Evolutionary conservation across 2,329 filamentous ascomycete genomes (phyloP), one percentile per base, ranked within the genome.

Genomic region (Beauveria varroae): DNA sequence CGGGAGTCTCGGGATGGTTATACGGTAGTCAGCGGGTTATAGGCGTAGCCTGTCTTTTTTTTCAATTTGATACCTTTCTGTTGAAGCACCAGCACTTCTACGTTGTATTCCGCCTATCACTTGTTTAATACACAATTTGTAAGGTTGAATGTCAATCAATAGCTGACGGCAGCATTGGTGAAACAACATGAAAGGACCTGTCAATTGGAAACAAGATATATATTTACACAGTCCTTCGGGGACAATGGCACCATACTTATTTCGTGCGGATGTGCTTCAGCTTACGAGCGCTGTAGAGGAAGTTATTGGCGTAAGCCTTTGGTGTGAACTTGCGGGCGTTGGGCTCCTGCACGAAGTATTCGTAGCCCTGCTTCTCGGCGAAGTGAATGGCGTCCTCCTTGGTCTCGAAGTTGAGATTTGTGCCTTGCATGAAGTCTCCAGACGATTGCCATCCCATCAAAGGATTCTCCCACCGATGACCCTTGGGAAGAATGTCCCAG

Each of bases 361-460:
- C 93, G 74, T 99, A 99, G 41, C 96, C 95, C 76, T 99, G 95
- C 84, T 98, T 99, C 79, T 98, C 90, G 26, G 96, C 95, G 72
- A 99, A 99, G 63, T 82, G 80, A 70, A 99, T 93, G 66, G 95
- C 95, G 68, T 96, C 93, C 74, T 98, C 92, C 81, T 96, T 98
- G 69, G 81, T 83, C 76, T 90, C 90, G 83, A 99, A 99, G 75
- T 88, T 88, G 69, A 99, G 77, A 73, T 92, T 85, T 54, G 92
- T 96, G 71, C 92, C 93, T 76, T 99, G 93, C 91, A 99, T 95
- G 72, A 86, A 86, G 76, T 99, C 95, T 61, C 84, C 93, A 20
- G 92, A 96, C 26, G 93, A 98, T 74, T 97, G 93, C 96, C 96
- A 99, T 64, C 95, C 95, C 86, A 99, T 99, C 74, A 99, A 78